Base-by-base conservation (phyloP, 169 alveolate genomes). In the Cryptosporidium meleagridis region DNA sequence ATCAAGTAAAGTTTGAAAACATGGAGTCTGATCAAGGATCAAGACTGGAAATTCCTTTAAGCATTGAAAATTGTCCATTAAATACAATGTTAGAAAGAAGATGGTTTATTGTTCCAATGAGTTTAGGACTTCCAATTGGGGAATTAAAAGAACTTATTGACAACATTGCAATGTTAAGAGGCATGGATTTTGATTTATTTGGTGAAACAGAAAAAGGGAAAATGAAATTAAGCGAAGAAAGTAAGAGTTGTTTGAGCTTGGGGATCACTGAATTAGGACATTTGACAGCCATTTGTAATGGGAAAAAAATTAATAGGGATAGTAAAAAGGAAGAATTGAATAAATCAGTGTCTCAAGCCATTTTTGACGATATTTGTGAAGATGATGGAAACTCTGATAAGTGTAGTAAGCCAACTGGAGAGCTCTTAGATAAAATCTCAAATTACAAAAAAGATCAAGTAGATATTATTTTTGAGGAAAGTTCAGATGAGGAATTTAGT, bases 61-160 rank as follows among this genome's bases (percentile, higher is more conserved):
- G 65, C 6, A 37, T 80, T 5, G 68, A 80, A 14, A 80, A 80
- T 39, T 80, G 89, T 65, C 89, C 89, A 23, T 44, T 80, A 33
- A 80, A 80, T 31, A 80, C 89, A n/a, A 41, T 80, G 58, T 18
- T 80, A 21, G 89, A 80, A 44, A 59, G 39, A 44, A 59, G 89
- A 45, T 80, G 75, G 73, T 80, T 80, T 41, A 59, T 80, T 16
- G 75, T 65, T 61, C 62, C 73, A 26, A 65, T 80, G 75, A 39
- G 37, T 6, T 67, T 61, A 29, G 73, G 29, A 16, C 61, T 48
- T 65, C 45, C 62, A 18, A 23, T 80, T 18, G 52, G 52, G 0
- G 75, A 65, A 5, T 44, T 80, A 37, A 80, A 80, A 33, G 55
- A 59, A 14, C 10, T 44, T 8, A 44, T 80, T n/a, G 89, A 80